Evolutionary conservation across 2,329 filamentous ascomycete genomes (phyloP), one percentile per base, ranked within the genome.

Genomic region (Waltergamsia citrina): DNA sequence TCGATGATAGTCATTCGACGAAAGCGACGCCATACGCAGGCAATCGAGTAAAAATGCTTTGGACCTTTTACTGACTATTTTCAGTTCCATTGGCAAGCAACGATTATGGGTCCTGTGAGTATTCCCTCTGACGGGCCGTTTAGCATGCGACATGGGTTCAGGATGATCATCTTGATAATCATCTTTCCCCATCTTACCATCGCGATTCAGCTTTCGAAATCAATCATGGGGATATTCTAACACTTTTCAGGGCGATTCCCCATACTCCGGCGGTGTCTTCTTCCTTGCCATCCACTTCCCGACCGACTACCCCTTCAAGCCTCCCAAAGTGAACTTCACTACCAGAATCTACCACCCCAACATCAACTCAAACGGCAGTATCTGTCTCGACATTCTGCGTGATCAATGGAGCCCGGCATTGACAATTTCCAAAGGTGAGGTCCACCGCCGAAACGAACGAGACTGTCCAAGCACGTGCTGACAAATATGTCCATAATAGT

Each of bases 241-340:
- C 27, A 7, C 12, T 27, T 12, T 27, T 27, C 50, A 93, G 86
- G 75, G 83, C 62, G 92, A 96, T 65, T 95, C 87, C 56, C 92
- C 92, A 62, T 98, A 96, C 74, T 86, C 88, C 33, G 88, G 90
- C 60, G 92, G 92, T 56, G 90, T 98, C 51, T 98, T 98, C 76
- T 98, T 98, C 79, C 78, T 98, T 47, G 81, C 84, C 50, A 98
- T 98, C 58, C 87, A 95, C 69, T 96, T 98, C 74, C 92, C 92
- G 49, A 98, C 92, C 74, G 92, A 98, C 74, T 98, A 98, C 67
- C 92, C 92, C 27, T 98, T 98, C 77, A 98, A 98, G 82, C 92
- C 92, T 43, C 92, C 92, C 50, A 98, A 98, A 78, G 88, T 98
- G 67, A 95, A 95, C 82, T 98, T 98, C 77, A 96, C 87, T 52